phyloP scores from a whole-genome alignment of 1,284 basidiomycete genomes.

The Baeospora myosura region DNA sequence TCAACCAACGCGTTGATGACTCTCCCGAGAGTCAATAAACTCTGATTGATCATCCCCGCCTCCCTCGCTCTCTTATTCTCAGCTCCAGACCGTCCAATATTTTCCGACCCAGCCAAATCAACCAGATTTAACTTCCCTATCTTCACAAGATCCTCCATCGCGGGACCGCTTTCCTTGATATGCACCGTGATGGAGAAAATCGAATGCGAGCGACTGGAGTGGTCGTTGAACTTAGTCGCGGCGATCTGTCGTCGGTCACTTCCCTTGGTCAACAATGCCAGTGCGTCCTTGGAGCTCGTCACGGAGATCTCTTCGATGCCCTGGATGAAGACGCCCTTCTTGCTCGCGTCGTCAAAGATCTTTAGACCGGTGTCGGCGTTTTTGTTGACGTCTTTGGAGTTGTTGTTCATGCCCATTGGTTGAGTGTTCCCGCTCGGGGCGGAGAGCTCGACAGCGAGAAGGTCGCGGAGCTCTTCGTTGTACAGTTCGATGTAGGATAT shows the following conservation, averaged over 20 bases:
- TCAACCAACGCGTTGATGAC: slow-evolving; percentile 98
- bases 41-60: slow-evolving; percentile 99
- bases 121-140: slow-evolving; percentile 97
- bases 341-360: slow-evolving; percentile 88
- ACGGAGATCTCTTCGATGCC: slow-evolving; percentile 90
- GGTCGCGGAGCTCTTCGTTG: slow-evolving; percentile 97
- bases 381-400: slow-evolving; percentile 34
- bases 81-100: slow-evolving; percentile 93
- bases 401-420: slow-evolving; percentile 66
- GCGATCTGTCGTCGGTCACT: slow-evolving; percentile 90
- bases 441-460: slow-evolving; percentile 70
- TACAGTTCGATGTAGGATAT: slow-evolving; percentile 97
- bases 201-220: slow-evolving; percentile 95
- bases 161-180: slow-evolving; percentile 73
- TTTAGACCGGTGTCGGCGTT: slow-evolving; percentile 54
- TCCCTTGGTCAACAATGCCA: slow-evolving; percentile 82
- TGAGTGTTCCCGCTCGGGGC: slow-evolving; percentile 54
- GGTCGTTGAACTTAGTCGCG: slow-evolving; percentile 96
- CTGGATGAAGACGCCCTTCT: slow-evolving; percentile 87
- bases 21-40: slow-evolving; percentile 88
- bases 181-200: slow-evolving; percentile 97
- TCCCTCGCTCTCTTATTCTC: slow-evolving; percentile 93
- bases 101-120: slow-evolving; percentile 95
- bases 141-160: slow-evolving; percentile 85
- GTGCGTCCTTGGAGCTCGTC: slow-evolving; percentile 77